A percentile compares a stretch with the other conserved stretches of the same genome.
Evolutionary conservation across 345 rosid genomes (phyloP).

Genomic region (Nasturtium officinale): DNA sequence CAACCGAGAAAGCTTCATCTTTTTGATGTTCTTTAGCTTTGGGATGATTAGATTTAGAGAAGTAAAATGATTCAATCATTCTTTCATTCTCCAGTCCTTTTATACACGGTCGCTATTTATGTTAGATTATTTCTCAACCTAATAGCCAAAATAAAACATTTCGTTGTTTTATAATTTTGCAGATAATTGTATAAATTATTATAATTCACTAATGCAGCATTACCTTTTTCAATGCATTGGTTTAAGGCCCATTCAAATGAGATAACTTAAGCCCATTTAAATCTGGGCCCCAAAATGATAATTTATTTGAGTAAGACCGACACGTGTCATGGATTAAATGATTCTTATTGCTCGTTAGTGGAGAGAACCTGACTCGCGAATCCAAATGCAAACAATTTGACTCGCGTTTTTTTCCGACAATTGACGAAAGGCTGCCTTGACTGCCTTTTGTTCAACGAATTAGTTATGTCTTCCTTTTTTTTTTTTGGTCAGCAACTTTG

Average conservation of each 20-base stretch:
- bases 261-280: neutral
- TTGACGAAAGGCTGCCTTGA: conserved; percentile 20
- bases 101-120: neutral
- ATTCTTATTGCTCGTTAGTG: conserved; percentile 9
- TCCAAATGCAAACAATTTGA: conserved; percentile 15
- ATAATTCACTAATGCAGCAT: neutral
- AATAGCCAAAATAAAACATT: neutral
- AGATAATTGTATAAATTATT: neutral
- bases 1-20: conserved; percentile 12
- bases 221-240: neutral
- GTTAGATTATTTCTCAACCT: neutral
- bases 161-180: neutral
- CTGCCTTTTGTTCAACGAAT: conserved; percentile 30
- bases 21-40: conserved; percentile 26
- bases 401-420: conserved; percentile 13
- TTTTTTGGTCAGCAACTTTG: too few species aligned
- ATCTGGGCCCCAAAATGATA: neutral
- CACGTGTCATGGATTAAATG: conserved; percentile 13
- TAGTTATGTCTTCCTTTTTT: too few species aligned
- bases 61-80: neutral
- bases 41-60: neutral
- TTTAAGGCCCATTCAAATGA: neutral
- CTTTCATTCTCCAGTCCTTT: neutral
- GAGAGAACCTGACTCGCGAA: conserved; percentile 17
- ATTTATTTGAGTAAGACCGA: neutral